Evolutionary conservation across 495 filamentous ascomycete genomes (phyloP).

Genomic region (Thozetella sp.): DNA sequence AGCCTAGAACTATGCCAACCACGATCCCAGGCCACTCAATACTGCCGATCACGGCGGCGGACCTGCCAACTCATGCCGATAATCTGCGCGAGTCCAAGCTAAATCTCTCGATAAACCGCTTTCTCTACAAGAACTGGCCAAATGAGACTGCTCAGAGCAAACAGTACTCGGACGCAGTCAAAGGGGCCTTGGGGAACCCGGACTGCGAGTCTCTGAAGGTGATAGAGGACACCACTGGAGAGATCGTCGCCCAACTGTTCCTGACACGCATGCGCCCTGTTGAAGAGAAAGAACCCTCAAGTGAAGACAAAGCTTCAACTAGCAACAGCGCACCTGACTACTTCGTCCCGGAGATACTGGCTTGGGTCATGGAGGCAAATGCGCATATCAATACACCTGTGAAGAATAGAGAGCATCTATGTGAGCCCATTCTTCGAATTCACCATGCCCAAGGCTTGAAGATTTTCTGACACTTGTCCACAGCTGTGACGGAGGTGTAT

Average conservation of each 20-base stretch:
- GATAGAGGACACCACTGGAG: neutral
- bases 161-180: neutral
- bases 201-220: neutral
- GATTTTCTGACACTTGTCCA: too few species aligned
- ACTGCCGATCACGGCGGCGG: neutral
- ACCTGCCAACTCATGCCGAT: neutral
- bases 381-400: neutral
- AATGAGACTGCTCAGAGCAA: neutral
- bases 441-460: too few species aligned
- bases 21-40: neutral
- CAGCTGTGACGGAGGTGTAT: neutral
- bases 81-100: neutral
- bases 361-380: neutral
- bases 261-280: neutral
- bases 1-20: neutral
- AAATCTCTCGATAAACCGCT: neutral
- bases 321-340: neutral
- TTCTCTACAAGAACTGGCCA: neutral
- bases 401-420: neutral
- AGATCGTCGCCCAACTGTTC: neutral
- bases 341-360: neutral
- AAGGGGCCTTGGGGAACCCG: neutral
- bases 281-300: neutral
- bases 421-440: too few species aligned
- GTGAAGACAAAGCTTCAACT: neutral